Evolutionary conservation across 768 basidiomycete species (phyloP), one percentile per base, ranked within the genome.

Genomic region (Tulasnella sp.): DNA sequence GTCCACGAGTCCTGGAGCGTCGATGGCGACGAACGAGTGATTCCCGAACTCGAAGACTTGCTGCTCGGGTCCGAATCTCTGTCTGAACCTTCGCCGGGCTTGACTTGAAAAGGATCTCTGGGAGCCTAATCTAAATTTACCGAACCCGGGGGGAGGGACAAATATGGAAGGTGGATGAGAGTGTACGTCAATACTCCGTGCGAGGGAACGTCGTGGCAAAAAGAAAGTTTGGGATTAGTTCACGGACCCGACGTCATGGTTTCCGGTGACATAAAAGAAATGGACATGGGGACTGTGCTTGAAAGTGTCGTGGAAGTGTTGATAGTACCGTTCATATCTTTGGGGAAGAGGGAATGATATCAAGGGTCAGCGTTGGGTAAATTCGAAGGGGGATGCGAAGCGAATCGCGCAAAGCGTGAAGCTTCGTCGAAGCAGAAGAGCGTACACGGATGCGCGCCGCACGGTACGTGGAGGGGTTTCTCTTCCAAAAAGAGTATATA

Each of bases 221-320:
- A 67, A 11, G 64, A 71, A 22, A 25, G 29, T 22, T 71, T 25
- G 39, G 64, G 64, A n/a, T n/a, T n/a, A n/a, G n/a, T n/a, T n/a
- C 36, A 64, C 86, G 76, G 81, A 93, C 89, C 92, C 93, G 40
- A 92, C 86, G 80, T 99, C 97, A 80, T 96, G 95, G 81, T 98
- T 99, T 7, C 97, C 97, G 2, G 95, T 91, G 37, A 96, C 86
- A 81, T 89, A 91, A 82, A 90, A 91, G 77, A 86, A 84, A 0
- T 91, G 90, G 3, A 88, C 84, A 22, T 83, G 82, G 17, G 82
- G 78, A 12, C 84, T 79, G 7, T 86, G 82, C 29, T 85, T 82
- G 83, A 97, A 96, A 40, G 95, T 94, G 67, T 84, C 84, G 76
- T 85, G 86, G 84, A 94, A 97, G 68, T 91, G 87, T 29, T 81